Percentiles rank a stretch among this genome's conserved stretches.
Evolutionary conservation across 352 stramenopile species (phyloP).

Genomic region (Phytophthora hybrid): DNA sequence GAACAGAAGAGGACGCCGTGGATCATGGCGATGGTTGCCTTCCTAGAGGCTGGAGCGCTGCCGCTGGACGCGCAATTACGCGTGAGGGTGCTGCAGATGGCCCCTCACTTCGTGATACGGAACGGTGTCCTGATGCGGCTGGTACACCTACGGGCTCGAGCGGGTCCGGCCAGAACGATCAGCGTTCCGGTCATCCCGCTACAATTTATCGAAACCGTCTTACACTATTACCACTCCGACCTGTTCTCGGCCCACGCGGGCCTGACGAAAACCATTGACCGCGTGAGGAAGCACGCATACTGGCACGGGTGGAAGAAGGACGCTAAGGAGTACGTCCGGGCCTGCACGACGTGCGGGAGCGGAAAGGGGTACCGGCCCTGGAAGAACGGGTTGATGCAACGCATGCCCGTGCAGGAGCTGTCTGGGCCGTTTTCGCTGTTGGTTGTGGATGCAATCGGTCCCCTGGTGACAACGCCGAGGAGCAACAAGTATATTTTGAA

Average conservation of each 20-base stretch:
- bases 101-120: neutral
- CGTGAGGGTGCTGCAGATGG: neutral
- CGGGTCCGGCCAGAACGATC: neutral
- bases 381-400: conserved; percentile 8
- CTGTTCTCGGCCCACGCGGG: conserved; percentile 7
- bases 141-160: neutral
- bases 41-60: neutral
- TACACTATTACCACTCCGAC: conserved; percentile 19
- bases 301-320: neutral
- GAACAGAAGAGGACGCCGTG: neutral
- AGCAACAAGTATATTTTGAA: neutral
- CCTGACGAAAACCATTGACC: conserved; percentile 2
- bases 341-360: neutral
- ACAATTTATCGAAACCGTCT: conserved; percentile 10
- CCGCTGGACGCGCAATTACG: conserved; percentile 2
- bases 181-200: conserved; percentile 7
- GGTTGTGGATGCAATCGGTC: neutral
- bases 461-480: neutral
- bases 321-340: neutral
- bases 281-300: neutral
- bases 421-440: neutral
- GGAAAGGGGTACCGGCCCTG: neutral
- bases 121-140: conserved; percentile 3
- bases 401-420: conserved; percentile 4
- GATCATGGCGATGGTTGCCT: conserved; percentile 7